These are phyloP conservation scores for Colletotrichum kahawae DNA, from an alignment of 2,329 filamentous ascomycete genomes.

Conservation along the genomic window DNA sequence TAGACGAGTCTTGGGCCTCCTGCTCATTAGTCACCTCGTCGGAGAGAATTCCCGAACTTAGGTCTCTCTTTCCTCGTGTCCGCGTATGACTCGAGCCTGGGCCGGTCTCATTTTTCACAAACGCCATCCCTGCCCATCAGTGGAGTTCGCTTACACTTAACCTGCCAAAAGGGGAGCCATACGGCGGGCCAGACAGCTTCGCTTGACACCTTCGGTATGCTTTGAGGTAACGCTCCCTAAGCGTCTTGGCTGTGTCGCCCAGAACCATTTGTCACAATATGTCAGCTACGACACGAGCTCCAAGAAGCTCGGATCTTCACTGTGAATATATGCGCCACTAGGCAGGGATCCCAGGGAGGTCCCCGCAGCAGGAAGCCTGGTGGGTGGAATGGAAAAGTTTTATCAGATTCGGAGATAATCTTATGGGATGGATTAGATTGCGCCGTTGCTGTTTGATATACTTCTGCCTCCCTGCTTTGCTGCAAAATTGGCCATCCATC, in stretches of 20 bases:
- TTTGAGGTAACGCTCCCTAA: not conserved
- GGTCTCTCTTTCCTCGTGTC: not conserved
- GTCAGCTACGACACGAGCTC: not conserved
- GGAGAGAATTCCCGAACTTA: not conserved
- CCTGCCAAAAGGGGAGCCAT: not conserved
- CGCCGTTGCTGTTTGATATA: not conserved
- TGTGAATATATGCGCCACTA: not conserved
- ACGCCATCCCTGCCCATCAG: not conserved
- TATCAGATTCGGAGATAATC: slow-evolving; percentile 11
- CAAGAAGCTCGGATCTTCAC: not conserved
- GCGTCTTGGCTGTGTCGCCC: not conserved
- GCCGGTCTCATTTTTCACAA: not conserved
- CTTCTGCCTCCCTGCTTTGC: not conserved
- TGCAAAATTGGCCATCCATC: not conserved
- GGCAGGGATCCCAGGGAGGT: not conserved
- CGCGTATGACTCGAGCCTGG: not conserved
- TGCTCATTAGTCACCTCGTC: not conserved
- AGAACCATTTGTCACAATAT: not conserved
- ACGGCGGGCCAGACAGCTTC: not conserved
- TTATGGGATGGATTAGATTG: not conserved
- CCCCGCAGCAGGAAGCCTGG: not conserved
- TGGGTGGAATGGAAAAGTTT: not conserved
- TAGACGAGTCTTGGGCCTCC: not conserved
- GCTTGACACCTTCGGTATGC: not conserved
- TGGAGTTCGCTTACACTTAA: not conserved